Base-by-base conservation (phyloP, 202 grass and related monocot species). In the Elaeis oleifera region DNA sequence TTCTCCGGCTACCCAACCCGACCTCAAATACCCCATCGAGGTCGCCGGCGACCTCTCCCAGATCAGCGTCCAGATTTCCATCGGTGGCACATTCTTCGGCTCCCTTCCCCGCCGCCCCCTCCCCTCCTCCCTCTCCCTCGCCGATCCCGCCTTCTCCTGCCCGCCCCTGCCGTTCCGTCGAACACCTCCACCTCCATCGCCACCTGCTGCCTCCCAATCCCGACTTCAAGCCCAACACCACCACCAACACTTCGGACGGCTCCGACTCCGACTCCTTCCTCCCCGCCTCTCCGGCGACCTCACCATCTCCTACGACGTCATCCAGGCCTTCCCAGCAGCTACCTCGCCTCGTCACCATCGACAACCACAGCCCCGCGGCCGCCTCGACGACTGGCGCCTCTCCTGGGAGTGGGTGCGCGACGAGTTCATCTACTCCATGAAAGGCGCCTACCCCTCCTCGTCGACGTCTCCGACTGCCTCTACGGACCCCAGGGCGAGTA, bases 301-400 rank as follows among this genome's bases (percentile, higher is more conserved):
- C 48, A 80, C 75, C 65, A 97, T 97, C 78, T 74, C 80, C 23
- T 97, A 92, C 67, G 94, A 97, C 39, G 76, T 97, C 24, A 21
- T 82, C 61, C 85, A 97, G 76, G 80, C 94, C 0, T 80, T 84
- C 69, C 74, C 0, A 65, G 82, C 3, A 92, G 68, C 80, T 97
- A 97, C 79, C 88, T 97, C 23, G 85, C 88, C 83, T 92, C 16
- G 82, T 97, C 49, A 89, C 94, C 25, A 72, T 97, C 26, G 94
- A 92, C 28, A 97, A 97, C 82, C 83, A 82, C 15, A 87, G 81
- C 15, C 74, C 28, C 94, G 89, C 20, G 94, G 85, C 49, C 87
- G 88, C 71, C 88, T 97, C 59, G 94, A 97, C 75, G 83, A 89
- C 58, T 97, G 88, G 88, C 75, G 74, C 49, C 65, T 97, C 21